phyloP scores from a whole-genome alignment of 2,329 filamentous ascomycete genomes.

The Ceratocystis variospora region DNA sequence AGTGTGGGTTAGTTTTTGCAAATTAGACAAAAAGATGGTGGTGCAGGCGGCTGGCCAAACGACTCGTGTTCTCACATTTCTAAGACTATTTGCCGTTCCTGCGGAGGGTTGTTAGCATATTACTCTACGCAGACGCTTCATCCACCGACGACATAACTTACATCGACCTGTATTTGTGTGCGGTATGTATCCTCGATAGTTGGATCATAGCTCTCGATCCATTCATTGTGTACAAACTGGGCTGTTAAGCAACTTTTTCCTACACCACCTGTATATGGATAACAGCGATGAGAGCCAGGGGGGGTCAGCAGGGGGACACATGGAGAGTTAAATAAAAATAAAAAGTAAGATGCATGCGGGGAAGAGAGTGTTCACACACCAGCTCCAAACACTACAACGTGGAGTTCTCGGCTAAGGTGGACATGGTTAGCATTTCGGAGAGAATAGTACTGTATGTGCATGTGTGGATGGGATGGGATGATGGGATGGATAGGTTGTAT shows the following conservation, averaged over 20 bases:
- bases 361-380: constrained; percentile 36
- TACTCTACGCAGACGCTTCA: no score
- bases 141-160: constrained; percentile 34
- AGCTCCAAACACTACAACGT: constrained; percentile 70
- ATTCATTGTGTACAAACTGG: constrained; percentile 87
- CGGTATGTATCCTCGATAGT: constrained; percentile 68
- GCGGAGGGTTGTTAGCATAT: constrained; percentile 25
- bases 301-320: neutral
- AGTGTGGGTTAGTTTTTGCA: neutral
- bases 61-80: constrained; percentile 53
- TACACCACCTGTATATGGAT: constrained; percentile 53
- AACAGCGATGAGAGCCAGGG: constrained; percentile 9
- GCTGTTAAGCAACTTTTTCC: constrained; percentile 91
- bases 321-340: neutral
- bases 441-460: neutral
- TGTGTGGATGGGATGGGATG: neutral
- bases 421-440: constrained; percentile 3
- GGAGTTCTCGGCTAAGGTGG: constrained; percentile 53
- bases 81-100: constrained; percentile 78
- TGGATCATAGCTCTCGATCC: constrained; percentile 78
- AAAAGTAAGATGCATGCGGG: neutral
- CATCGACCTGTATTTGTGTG: constrained; percentile 67
- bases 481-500: neutral
- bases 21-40: neutral
- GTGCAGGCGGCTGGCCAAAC: neutral